These are phyloP conservation scores for Begonia peltatifolia DNA, from an alignment of 306 rosid genomes.

Conservation along the genomic window DNA sequence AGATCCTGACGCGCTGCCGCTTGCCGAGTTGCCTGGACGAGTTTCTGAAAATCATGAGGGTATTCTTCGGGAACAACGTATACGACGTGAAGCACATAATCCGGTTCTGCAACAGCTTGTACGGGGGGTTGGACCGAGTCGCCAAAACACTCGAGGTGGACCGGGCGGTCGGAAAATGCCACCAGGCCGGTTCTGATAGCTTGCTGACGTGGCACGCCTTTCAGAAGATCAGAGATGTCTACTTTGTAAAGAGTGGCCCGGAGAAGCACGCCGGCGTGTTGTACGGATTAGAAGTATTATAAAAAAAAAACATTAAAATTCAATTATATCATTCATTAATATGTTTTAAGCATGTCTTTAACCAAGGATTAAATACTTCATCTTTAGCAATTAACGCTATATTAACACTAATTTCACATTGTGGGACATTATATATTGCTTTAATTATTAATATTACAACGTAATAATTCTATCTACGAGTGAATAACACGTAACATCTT, in stretches of 20 bases:
- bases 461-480: no score
- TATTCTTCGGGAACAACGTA: constrained; percentile 37
- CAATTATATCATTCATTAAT: constrained; percentile 2
- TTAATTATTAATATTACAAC: no score
- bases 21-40: constrained; percentile 28
- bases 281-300: constrained; percentile 43
- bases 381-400: no score
- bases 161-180: constrained; percentile 66
- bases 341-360: no score
- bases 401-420: no score
- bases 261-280: constrained; percentile 53
- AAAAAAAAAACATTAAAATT: not conserved
- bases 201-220: constrained; percentile 69
- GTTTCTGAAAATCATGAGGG: constrained; percentile 21
- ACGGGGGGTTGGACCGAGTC: constrained; percentile 63
- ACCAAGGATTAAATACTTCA: not conserved
- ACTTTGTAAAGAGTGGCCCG: constrained; percentile 28
- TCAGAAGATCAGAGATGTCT: constrained; percentile 44
- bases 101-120: constrained; percentile 38
- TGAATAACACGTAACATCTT: no score
- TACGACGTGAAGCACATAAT: constrained; percentile 69
- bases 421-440: no score
- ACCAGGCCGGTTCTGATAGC: constrained; percentile 79
- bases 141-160: constrained; percentile 41
- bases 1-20: constrained; percentile 31